Conservation (phyloP, 148 eudicot species). For the Persicaria maculosa region DNA sequence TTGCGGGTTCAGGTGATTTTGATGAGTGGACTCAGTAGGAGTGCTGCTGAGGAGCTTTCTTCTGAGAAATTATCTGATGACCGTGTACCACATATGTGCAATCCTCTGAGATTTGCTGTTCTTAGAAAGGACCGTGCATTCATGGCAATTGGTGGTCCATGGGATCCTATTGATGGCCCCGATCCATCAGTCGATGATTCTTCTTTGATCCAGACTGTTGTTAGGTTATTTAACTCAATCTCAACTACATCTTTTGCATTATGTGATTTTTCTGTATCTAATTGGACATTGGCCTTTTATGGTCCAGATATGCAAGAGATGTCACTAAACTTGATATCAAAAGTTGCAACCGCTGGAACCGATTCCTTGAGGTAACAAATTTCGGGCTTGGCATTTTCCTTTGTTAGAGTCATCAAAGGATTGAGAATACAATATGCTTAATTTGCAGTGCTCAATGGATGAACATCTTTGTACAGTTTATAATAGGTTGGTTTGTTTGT, state of each 20-base stretch:
- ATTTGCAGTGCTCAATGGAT: not conserved
- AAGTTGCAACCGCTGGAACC: conserved; percentile 80
- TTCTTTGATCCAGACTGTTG: conserved; percentile 56
- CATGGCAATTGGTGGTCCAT: conserved; percentile 90
- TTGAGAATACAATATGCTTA: not conserved
- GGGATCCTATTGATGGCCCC: conserved; percentile 83
- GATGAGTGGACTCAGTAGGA: conserved; percentile 92
- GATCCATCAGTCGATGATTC: conserved; percentile 80
- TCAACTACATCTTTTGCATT: not conserved
- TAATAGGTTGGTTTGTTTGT: not conserved
- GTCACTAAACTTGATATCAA: conserved; percentile 64
- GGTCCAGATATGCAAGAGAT: conserved; percentile 76
- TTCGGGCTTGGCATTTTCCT: not conserved
- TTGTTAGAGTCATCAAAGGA: not conserved
- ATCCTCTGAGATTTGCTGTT: conserved; percentile 72
- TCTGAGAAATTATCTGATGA: conserved; percentile 68
- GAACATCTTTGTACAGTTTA: not conserved
- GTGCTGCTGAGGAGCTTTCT: conserved; percentile 73
- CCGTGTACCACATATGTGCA: conserved; percentile 86
- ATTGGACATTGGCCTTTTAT: not conserved
- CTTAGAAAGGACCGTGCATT: conserved; percentile 55
- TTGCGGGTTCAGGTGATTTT: conserved; percentile 55
- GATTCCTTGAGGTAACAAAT: conserved; percentile 73
- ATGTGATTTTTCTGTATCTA: not conserved
- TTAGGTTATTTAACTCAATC: conserved; percentile 43